A percentile compares a stretch with the other conserved stretches of the same genome.
phyloP scores from a whole-genome alignment of 2,329 filamentous ascomycete genomes.

The Cytospora schulzeri region DNA sequence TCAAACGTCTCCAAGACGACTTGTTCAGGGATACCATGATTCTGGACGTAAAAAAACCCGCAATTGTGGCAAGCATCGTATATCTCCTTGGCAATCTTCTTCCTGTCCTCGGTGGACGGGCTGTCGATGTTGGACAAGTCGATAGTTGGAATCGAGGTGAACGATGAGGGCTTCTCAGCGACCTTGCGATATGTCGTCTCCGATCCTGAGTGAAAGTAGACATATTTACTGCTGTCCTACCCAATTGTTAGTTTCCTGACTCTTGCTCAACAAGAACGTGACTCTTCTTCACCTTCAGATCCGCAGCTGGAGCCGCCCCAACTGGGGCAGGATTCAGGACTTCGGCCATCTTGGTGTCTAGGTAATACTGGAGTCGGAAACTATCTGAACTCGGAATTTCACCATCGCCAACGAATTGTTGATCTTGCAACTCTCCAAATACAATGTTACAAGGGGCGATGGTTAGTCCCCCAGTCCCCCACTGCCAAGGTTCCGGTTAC shows the following conservation, averaged over 20 bases:
- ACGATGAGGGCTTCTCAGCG: slow-evolving; percentile 33
- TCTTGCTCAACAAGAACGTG: not conserved
- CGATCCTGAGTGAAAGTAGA: slow-evolving; percentile 38
- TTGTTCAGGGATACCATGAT: slow-evolving; percentile 35
- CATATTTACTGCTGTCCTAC: slow-evolving; percentile 32
- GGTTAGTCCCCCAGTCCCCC: too few relatives aligned
- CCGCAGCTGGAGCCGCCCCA: not conserved
- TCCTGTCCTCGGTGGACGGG: slow-evolving; percentile 29
- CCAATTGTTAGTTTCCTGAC: not conserved
- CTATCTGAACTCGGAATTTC: not conserved
- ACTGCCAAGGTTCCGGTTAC: not conserved
- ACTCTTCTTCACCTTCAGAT: slow-evolving; percentile 4
- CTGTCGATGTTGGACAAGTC: slow-evolving; percentile 35
- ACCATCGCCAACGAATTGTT: not conserved
- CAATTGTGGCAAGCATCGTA: slow-evolving; percentile 33
- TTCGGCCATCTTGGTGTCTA: slow-evolving; percentile 8
- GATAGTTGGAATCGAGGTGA: slow-evolving; percentile 39
- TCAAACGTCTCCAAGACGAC: slow-evolving; percentile 32
- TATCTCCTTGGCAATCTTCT: slow-evolving; percentile 32
- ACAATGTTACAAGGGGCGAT: too few relatives aligned
- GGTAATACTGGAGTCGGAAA: too few relatives aligned
- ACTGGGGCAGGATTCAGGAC: not conserved
- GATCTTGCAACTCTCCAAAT: too few relatives aligned
- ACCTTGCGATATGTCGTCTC: slow-evolving; percentile 37
- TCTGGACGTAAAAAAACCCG: slow-evolving; percentile 39